A percentile compares a stretch with the other conserved stretches of the same genome.
Evolutionary conservation across 2,329 filamentous ascomycete species (phyloP).

Genomic region (Paracamarosporium sp.): DNA sequence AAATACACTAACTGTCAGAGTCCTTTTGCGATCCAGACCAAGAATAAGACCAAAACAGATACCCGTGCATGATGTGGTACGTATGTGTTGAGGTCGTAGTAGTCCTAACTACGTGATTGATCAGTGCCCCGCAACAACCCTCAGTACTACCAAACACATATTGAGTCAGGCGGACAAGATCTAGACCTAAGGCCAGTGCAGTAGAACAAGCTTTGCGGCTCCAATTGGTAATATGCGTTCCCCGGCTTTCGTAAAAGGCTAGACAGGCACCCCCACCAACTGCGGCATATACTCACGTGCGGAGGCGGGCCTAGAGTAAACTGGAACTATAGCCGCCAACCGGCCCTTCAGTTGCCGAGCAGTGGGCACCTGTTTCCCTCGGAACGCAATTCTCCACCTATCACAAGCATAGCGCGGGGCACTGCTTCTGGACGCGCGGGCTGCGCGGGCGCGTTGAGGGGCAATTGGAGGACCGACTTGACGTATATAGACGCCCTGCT

Average conservation of each 20-base stretch:
- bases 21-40: background rate
- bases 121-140: background rate
- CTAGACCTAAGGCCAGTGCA: background rate
- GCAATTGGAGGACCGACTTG: background rate
- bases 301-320: background rate
- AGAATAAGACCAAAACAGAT: background rate
- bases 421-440: slow-evolving; percentile 3
- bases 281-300: background rate
- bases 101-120: background rate
- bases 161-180: background rate
- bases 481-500: background rate
- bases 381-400: slow-evolving; percentile 28
- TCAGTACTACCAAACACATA: background rate
- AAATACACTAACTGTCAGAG: background rate
- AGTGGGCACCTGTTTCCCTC: background rate
- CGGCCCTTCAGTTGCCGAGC: slow-evolving; percentile 8
- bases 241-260: background rate
- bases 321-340: background rate
- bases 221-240: background rate
- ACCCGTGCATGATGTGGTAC: slow-evolving; percentile 1
- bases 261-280: background rate
- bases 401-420: slow-evolving; percentile 10
- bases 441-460: background rate
- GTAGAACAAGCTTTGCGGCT: slow-evolving; percentile 6
- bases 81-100: background rate